phyloP scores from a whole-genome alignment of 495 filamentous ascomycete genomes.

The Astrocystis sublimbata region DNA sequence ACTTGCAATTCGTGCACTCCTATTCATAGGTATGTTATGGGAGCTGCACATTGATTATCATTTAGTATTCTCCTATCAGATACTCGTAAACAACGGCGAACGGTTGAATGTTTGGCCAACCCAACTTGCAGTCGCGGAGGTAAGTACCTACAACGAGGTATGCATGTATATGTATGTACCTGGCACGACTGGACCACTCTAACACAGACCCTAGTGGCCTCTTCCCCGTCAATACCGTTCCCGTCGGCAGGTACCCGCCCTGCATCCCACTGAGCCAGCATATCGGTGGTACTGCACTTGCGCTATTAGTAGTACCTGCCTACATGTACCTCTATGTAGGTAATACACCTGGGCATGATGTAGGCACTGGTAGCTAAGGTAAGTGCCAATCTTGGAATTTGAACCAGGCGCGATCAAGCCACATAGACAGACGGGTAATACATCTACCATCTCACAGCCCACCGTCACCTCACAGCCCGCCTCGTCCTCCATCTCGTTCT shows the following conservation, averaged over 20 bases:
- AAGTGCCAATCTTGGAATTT: background rate
- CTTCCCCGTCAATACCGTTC: slow-evolving; percentile 7
- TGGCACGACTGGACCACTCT: too few species aligned
- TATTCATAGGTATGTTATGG: too few species aligned
- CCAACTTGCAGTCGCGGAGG: too few species aligned
- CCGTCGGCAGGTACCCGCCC: slow-evolving; percentile 22
- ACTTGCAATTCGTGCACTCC: too few species aligned
- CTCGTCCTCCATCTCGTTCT: background rate
- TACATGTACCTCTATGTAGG: background rate
- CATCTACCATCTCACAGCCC: background rate
- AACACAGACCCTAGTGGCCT: too few species aligned
- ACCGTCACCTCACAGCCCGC: background rate
- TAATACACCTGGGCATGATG: background rate
- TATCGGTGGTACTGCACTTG: background rate
- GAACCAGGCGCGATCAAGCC: slow-evolving; percentile 16
- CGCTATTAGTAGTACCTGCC: background rate
- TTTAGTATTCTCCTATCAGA: too few species aligned
- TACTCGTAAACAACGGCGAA: too few species aligned
- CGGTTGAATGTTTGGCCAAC: too few species aligned
- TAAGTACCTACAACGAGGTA: background rate
- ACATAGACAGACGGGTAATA: slow-evolving; percentile 17
- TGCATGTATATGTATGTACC: too few species aligned
- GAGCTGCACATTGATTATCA: too few species aligned
- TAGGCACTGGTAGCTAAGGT: background rate
- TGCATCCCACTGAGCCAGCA: slow-evolving; percentile 2